Base-by-base conservation (phyloP, 306 rosid genomes). In the Pterocarpus santalinus region DNA sequence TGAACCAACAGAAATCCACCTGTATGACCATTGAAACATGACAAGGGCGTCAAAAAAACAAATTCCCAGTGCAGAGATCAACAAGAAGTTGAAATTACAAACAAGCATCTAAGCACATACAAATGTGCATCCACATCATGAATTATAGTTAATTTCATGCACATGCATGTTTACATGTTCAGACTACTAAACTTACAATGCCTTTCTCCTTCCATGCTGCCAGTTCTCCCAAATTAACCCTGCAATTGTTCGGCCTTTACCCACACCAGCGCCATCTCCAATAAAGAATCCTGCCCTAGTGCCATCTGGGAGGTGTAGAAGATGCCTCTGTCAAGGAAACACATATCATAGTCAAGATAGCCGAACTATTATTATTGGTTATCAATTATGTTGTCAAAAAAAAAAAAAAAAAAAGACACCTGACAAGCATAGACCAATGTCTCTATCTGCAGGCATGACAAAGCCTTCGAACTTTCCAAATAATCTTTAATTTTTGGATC, bases 1-100 rank as follows among this genome's bases (percentile, higher is more conserved):
- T 83, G 99, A 95, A 92, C 99, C 99, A 90, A 95, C 94, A 87
- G 99, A 95, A 87, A 95, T 88, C 99, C 99, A 95, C 94, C 99
- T 95, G 82, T 78, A 63, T 88, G 86, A 89, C 77, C 78, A 75
- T 68, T 8, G 72, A 82, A 75, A 79, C 78, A 67, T 60, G 72
- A 82, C 53, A 84, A 86, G 83, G 34, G 76, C 68, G 82, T 83
- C 79, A 78, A 74, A 83, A 69, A 5, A 53, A 15, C 74, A 83
- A 69, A 60, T 84, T 38, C 32, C 73, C 22, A 49, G 32, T 62
- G 80, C 64, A 47, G 60, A 58, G 49, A 35, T 51, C 53, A 65
- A 62, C 36, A 33, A 39, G 4, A 65, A 57, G 33, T 49, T 65
- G 69, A 79, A 28, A 76, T 28, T 15, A 46, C 52, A 76, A 80